A percentile compares a stretch with the other conserved stretches of the same genome.
phyloP scores from a whole-genome alignment of 345 rosid genomes.

The Brassica carinata region DNA sequence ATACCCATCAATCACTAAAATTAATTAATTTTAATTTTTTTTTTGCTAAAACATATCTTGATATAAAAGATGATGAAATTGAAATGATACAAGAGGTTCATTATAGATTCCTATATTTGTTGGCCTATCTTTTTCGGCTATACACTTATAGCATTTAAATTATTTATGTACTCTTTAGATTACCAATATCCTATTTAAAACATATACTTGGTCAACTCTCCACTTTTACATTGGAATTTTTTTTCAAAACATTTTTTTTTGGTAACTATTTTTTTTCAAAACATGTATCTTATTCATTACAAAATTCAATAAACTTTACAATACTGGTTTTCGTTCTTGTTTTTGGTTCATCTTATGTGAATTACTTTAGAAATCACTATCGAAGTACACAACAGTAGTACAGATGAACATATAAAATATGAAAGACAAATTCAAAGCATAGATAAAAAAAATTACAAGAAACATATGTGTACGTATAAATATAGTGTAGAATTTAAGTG shows the following conservation, averaged over 20 bases:
- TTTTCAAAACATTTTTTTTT: no score
- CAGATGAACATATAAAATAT: not conserved
- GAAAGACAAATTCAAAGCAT: not conserved
- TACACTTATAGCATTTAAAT: not conserved
- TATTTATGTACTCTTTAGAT: not conserved
- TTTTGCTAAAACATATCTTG: not conserved
- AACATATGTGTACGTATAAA: not conserved
- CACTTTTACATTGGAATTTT: not conserved
- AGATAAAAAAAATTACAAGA: not conserved
- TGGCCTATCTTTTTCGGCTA: not conserved
- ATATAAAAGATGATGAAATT: not conserved
- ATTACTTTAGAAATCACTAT: not conserved
- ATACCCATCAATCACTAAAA: not conserved
- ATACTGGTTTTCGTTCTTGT: not conserved
- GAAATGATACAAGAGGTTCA: not conserved
- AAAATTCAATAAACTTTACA: not conserved
- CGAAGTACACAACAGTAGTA: not conserved
- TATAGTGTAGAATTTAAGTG: not conserved
- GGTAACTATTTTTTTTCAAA: not conserved
- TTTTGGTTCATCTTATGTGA: slow-evolving; percentile 6
- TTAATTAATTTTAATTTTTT: not conserved
- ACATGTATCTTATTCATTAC: not conserved
- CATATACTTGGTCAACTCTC: not conserved
- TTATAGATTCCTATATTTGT: not conserved
- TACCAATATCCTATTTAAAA: not conserved